Evolutionary conservation across 495 filamentous ascomycete species (phyloP).

Genomic region (Apiosordaria backusii): DNA sequence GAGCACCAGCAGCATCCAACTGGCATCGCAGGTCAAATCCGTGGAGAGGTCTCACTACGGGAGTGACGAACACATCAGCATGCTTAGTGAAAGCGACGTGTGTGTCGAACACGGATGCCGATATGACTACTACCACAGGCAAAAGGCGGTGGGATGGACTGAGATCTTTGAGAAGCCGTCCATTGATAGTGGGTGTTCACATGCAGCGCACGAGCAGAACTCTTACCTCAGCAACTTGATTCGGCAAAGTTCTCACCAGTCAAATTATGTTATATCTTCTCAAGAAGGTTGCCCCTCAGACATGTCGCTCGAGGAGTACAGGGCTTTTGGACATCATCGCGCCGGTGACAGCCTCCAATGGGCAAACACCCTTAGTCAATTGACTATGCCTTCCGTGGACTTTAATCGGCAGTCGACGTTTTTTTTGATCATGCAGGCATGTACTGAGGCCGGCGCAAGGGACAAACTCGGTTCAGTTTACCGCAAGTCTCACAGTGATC

Average conservation of each 20-base stretch:
- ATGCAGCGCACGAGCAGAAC: slow-evolving; percentile 1
- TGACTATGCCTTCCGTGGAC: slow-evolving; percentile 45
- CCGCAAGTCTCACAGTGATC: slow-evolving; percentile 10
- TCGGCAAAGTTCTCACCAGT: slow-evolving; percentile 22
- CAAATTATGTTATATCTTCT: slow-evolving; percentile 45
- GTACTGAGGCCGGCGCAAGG: slow-evolving; percentile 46
- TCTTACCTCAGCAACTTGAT: slow-evolving; percentile 13
- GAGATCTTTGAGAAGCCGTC: background rate
- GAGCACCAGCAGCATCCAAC: slow-evolving; percentile 12
- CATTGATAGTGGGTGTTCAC: slow-evolving; percentile 15
- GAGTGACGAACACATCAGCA: slow-evolving; percentile 11
- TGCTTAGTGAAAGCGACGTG: slow-evolving; percentile 33
- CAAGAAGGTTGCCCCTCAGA: slow-evolving; percentile 41
- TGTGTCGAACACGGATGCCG: slow-evolving; percentile 45
- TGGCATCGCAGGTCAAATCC: slow-evolving; percentile 18
- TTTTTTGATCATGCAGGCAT: slow-evolving; percentile 48
- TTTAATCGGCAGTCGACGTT: slow-evolving; percentile 45
- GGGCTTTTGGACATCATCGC: slow-evolving; percentile 46
- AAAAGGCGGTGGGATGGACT: background rate
- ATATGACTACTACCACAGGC: slow-evolving; percentile 34
- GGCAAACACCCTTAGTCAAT: slow-evolving; percentile 52
- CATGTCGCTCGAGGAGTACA: slow-evolving; percentile 51
- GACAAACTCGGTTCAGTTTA: background rate
- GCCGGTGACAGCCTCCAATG: slow-evolving; percentile 50
- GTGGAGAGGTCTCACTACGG: slow-evolving; percentile 19